Evolutionary conservation across 140 eudicot species (phyloP).

Genomic region (Flaveria floridana): DNA sequence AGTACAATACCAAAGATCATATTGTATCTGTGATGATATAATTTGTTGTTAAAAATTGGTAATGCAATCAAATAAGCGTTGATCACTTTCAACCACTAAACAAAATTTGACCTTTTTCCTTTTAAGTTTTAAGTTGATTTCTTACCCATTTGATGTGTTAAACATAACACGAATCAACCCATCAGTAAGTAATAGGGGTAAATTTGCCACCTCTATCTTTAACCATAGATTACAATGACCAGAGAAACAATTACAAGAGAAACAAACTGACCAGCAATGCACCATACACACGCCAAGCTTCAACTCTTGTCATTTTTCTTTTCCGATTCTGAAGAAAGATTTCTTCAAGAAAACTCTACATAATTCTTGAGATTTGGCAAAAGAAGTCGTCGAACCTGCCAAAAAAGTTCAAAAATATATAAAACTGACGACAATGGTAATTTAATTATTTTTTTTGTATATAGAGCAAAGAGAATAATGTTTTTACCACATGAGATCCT

Average conservation of each 20-base stretch:
- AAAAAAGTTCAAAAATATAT: slow-evolving; percentile 2
- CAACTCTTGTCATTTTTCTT: slow-evolving; percentile 51
- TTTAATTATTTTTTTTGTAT: neutral
- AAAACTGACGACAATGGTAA: neutral
- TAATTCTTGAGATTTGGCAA: slow-evolving; percentile 52
- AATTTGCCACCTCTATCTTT: neutral
- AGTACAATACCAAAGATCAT: no score
- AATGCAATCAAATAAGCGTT: no score
- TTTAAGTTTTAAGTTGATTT: no score
- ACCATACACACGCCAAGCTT: slow-evolving; percentile 74
- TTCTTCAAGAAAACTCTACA: slow-evolving; percentile 52
- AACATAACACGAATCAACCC: no score
- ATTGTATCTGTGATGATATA: no score
- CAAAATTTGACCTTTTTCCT: neutral
- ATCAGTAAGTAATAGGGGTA: neutral
- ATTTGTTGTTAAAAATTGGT: neutral
- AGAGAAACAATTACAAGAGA: neutral
- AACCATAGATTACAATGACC: neutral
- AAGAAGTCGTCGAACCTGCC: slow-evolving; percentile 50
- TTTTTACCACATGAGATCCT: slow-evolving; percentile 55
- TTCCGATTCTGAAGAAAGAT: slow-evolving; percentile 46
- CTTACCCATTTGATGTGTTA: neutral
- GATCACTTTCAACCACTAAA: neutral
- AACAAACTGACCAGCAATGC: slow-evolving; percentile 51
- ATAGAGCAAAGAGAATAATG: neutral